phyloP scores from a whole-genome alignment of 2,329 filamentous ascomycete species.

The Knufia fluminis region DNA sequence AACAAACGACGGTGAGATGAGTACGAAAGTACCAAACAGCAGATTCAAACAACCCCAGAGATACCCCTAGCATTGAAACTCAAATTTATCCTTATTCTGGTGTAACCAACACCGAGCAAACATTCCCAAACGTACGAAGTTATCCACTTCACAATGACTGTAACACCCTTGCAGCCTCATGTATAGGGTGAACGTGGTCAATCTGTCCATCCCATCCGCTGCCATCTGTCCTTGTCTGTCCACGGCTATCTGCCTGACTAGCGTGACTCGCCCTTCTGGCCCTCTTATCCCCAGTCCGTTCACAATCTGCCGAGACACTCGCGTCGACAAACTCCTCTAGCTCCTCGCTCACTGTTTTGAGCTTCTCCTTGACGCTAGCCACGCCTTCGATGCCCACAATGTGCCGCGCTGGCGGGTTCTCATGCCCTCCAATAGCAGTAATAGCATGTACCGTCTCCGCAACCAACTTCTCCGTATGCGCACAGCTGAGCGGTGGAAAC shows the following conservation, averaged over 20 bases:
- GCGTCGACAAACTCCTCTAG: constrained; percentile 92
- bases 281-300: constrained; percentile 6
- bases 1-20: neutral
- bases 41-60: neutral
- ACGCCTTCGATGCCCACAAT: constrained; percentile 89
- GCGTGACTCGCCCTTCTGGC: neutral
- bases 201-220: constrained; percentile 4
- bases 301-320: constrained; percentile 65
- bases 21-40: neutral
- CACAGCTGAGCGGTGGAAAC: constrained; percentile 62
- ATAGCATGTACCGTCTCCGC: constrained; percentile 86
- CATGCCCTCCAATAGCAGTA: constrained; percentile 84
- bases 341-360: constrained; percentile 93
- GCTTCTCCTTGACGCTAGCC: constrained; percentile 81
- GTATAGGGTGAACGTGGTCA: neutral
- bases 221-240: neutral
- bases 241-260: constrained; percentile 4
- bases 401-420: constrained; percentile 87
- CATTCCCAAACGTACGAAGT: neutral
- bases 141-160: neutral
- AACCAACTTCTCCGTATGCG: constrained; percentile 64
- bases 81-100: neutral
- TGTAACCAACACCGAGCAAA: neutral
- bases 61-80: neutral
- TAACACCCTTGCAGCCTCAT: constrained; percentile 8